Evolutionary conservation across 2,329 filamentous ascomycete species (phyloP).

Genomic region (Cladosporium sp.): DNA sequence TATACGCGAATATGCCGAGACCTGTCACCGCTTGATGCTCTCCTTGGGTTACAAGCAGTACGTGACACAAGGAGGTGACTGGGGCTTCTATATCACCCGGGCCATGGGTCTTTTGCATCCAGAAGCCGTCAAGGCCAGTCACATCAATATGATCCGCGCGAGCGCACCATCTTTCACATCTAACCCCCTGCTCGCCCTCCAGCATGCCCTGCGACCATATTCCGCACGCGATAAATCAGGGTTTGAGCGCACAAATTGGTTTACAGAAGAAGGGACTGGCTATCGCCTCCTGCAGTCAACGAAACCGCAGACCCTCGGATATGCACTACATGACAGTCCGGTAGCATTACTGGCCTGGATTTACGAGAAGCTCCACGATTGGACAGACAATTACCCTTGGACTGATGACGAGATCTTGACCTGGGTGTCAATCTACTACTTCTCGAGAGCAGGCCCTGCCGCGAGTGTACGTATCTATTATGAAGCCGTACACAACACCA

Average conservation of each 20-base stretch:
- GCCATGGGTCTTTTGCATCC: slow-evolving; percentile 62
- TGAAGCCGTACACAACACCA: slow-evolving; percentile 53
- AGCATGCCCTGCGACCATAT: slow-evolving; percentile 58
- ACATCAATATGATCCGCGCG: slow-evolving; percentile 61
- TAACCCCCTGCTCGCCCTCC: slow-evolving; percentile 59
- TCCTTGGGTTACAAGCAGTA: slow-evolving; percentile 66
- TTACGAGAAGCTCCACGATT: slow-evolving; percentile 76
- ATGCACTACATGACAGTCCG: slow-evolving; percentile 68
- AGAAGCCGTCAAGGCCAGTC: slow-evolving; percentile 56
- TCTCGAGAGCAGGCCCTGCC: slow-evolving; percentile 67
- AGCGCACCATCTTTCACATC: slow-evolving; percentile 51
- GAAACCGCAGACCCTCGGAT: slow-evolving; percentile 71
- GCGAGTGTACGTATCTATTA: slow-evolving; percentile 73
- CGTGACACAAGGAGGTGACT: slow-evolving; percentile 62
- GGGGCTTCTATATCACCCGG: slow-evolving; percentile 67
- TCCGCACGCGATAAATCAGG: slow-evolving; percentile 53
- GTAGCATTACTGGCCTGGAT: slow-evolving; percentile 74
- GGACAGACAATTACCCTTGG: slow-evolving; percentile 72
- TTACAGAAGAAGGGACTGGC: slow-evolving; percentile 55
- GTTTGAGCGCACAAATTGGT: slow-evolving; percentile 57
- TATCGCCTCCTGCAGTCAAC: slow-evolving; percentile 65
- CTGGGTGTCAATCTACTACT: slow-evolving; percentile 73
- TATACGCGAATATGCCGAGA: slow-evolving; percentile 62
- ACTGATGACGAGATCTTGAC: slow-evolving; percentile 73
- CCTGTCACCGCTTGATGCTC: slow-evolving; percentile 68